Evolutionary conservation across 148 eudicot species (phyloP).

Genomic region (Chenopodium album): DNA sequence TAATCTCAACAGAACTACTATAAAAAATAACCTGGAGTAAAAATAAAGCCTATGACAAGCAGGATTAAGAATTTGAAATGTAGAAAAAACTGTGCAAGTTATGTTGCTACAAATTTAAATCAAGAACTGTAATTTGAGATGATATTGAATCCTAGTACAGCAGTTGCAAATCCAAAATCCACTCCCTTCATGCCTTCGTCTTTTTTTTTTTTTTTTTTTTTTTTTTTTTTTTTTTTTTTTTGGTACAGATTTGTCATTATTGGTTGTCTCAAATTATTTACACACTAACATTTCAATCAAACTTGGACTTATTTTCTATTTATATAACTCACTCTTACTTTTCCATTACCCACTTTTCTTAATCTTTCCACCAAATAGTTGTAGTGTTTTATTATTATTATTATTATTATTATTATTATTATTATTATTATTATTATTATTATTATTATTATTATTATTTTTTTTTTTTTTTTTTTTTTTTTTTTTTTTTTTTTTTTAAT

Average conservation of each 20-base stretch:
- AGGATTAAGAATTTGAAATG: background rate
- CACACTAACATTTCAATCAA: background rate
- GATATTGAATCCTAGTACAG: too few relatives aligned
- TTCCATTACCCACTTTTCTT: background rate
- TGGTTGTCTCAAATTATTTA: background rate
- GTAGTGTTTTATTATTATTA: too few relatives aligned
- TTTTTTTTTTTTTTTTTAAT: too few relatives aligned
- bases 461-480: too few relatives aligned
- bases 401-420: too few relatives aligned
- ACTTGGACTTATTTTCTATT: too few relatives aligned
- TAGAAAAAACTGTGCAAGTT: background rate
- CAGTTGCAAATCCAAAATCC: too few relatives aligned
- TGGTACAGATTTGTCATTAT: background rate
- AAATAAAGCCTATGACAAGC: background rate
- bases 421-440: too few relatives aligned
- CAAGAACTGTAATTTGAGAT: background rate
- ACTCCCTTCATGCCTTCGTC: too few relatives aligned
- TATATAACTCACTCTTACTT: background rate
- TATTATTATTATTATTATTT: too few relatives aligned
- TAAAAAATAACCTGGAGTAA: too few relatives aligned
- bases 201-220: background rate
- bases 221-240: too few relatives aligned
- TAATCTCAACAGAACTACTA: background rate
- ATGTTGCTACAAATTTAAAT: background rate
- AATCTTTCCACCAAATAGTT: background rate